Evolutionary conservation across 2,329 filamentous ascomycete species (phyloP).

Genomic region (Rhynchosporium agropyri): DNA sequence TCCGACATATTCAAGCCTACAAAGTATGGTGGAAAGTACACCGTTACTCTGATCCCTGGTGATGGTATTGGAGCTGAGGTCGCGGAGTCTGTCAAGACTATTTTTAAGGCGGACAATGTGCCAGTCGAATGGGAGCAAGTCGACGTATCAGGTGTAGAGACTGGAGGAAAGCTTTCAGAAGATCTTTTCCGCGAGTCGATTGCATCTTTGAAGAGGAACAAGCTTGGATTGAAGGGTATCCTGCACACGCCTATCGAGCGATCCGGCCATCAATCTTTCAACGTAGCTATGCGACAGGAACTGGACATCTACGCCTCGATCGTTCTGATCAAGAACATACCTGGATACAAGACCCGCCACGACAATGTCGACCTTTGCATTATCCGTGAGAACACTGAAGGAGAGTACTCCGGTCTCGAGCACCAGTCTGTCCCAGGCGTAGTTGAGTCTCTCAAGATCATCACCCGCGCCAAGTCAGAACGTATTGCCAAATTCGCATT

Average conservation of each 20-base stretch:
- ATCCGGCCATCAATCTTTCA: constrained; percentile 98
- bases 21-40: constrained; percentile 96
- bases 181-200: constrained; percentile 95
- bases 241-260: constrained; percentile 96
- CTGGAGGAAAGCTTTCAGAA: constrained; percentile 82
- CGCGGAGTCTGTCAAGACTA: constrained; percentile 95
- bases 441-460: constrained; percentile 99
- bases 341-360: constrained; percentile 96
- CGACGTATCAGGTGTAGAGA: constrained; percentile 88
- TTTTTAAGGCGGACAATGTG: constrained; percentile 99
- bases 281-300: constrained; percentile 97
- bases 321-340: constrained; percentile 99
- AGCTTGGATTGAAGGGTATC: constrained; percentile 98
- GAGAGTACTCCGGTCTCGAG: constrained; percentile 98
- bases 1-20: constrained; percentile 99
- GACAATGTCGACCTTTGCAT: constrained; percentile 98
- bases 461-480: constrained; percentile 98
- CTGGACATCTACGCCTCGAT: constrained; percentile 99
- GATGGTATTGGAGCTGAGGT: constrained; percentile 99
- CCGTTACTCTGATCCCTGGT: constrained; percentile 96
- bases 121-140: constrained; percentile 99
- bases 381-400: constrained; percentile 99
- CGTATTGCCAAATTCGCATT: constrained; percentile 99
- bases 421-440: constrained; percentile 96
- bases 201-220: constrained; percentile 95